phyloP scores from a whole-genome alignment of 176 grass and related monocot genomes.

The Carex kokanica region DNA sequence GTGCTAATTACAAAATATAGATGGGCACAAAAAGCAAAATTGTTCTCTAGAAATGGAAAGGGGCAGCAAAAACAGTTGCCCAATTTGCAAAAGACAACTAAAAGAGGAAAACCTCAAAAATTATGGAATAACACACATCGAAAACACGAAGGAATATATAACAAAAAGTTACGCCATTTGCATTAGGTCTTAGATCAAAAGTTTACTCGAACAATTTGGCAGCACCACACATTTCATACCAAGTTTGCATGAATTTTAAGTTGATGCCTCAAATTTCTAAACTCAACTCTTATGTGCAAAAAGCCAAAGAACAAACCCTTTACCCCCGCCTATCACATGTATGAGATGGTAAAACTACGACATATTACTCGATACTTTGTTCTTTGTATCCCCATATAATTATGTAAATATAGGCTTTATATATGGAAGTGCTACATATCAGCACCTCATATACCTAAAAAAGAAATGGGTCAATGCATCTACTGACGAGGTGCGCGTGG shows the following conservation, averaged over 20 bases:
- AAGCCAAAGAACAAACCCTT: constrained; percentile 25
- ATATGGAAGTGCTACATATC: constrained; percentile 57
- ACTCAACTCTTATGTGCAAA: constrained; percentile 34
- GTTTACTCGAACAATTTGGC: background rate
- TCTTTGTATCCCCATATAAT: constrained; percentile 28
- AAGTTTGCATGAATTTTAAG: constrained; percentile 22
- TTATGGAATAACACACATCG: background rate
- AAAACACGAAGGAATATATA: background rate
- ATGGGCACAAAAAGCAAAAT: background rate
- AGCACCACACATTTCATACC: constrained; percentile 13
- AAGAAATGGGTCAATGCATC: constrained; percentile 53
- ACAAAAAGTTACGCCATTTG: constrained; percentile 18
- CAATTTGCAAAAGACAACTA: no score
- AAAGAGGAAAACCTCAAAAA: background rate
- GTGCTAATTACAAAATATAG: background rate
- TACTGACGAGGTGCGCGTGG: constrained; percentile 67
- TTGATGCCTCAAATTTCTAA: constrained; percentile 23
- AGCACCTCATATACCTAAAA: constrained; percentile 73
- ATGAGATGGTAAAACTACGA: constrained; percentile 18
- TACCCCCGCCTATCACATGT: constrained; percentile 26
- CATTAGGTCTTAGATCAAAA: constrained; percentile 20
- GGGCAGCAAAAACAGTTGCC: background rate
- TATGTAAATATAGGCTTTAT: constrained; percentile 48
- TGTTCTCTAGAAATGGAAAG: background rate
- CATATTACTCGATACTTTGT: constrained; percentile 16